phyloP scores from a whole-genome alignment of 257 asterid species.

The Solanum okadae region DNA sequence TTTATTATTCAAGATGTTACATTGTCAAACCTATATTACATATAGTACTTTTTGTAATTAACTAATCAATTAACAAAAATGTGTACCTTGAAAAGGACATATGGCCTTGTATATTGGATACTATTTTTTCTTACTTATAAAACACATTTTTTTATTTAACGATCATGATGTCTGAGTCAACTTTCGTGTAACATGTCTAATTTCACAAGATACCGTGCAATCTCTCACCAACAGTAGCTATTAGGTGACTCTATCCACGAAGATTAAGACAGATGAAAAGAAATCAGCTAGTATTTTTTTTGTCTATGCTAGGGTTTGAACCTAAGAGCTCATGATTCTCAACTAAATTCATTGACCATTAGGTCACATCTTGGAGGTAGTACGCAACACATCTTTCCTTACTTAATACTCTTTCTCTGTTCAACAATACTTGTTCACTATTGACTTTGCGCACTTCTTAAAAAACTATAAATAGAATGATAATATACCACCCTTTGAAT shows the following conservation, averaged over 20 bases:
- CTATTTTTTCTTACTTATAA: neutral
- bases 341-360: neutral
- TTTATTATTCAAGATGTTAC: neutral
- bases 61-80: neutral
- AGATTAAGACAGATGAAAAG: accelerated
- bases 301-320: neutral
- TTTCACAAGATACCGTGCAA: no score
- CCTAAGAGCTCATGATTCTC: neutral
- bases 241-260: neutral
- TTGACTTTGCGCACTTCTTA: neutral
- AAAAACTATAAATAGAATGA: no score
- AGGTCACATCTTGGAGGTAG: neutral
- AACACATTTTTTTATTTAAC: neutral
- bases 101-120: neutral
- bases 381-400: neutral
- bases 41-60: neutral
- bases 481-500: no score
- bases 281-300: neutral
- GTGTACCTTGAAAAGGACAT: conserved; percentile 19
- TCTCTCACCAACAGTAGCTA: no score
- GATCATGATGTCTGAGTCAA: neutral
- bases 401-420: no score
- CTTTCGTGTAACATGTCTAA: neutral
- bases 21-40: neutral
- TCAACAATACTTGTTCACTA: no score